phyloP scores from a whole-genome alignment of 768 basidiomycete genomes.

The Calocera viscosa region DNA sequence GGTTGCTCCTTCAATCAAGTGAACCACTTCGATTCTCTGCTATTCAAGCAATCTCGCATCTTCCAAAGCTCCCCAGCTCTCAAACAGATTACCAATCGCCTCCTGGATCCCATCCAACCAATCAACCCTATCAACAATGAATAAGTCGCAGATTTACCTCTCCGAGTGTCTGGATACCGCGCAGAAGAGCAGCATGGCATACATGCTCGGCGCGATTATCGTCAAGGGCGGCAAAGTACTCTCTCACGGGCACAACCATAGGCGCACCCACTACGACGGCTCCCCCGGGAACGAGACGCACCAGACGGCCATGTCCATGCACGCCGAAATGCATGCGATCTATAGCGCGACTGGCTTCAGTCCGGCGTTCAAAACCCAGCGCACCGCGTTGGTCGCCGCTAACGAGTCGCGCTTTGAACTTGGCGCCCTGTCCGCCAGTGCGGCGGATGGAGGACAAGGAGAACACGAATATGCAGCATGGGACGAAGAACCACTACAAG shows the following conservation, averaged over 20 bases:
- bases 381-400: neutral
- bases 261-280: conserved; percentile 43
- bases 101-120: neutral
- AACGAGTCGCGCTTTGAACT: conserved; percentile 7
- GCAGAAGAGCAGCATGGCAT: conserved; percentile 12
- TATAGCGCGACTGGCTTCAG: conserved; percentile 37
- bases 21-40: conserved; percentile 8
- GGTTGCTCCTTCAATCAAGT: neutral
- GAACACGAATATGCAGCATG: neutral
- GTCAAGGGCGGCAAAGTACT: conserved; percentile 48
- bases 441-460: conserved; percentile 13
- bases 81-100: neutral
- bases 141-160: conserved; percentile 15
- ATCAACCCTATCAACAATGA: conserved; percentile 2
- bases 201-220: conserved; percentile 24
- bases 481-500: neutral
- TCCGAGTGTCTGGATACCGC: conserved; percentile 14
- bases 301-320: conserved; percentile 35
- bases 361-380: conserved; percentile 42
- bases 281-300: conserved; percentile 20
- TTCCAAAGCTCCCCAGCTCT: neutral
- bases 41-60: neutral
- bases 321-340: conserved; percentile 51
- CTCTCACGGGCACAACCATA: conserved; percentile 43
- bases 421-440: conserved; percentile 23